These are phyloP conservation scores for Fomitopsis betulina DNA, from an alignment of 1,284 basidiomycete genomes.

Conservation along the genomic window DNA sequence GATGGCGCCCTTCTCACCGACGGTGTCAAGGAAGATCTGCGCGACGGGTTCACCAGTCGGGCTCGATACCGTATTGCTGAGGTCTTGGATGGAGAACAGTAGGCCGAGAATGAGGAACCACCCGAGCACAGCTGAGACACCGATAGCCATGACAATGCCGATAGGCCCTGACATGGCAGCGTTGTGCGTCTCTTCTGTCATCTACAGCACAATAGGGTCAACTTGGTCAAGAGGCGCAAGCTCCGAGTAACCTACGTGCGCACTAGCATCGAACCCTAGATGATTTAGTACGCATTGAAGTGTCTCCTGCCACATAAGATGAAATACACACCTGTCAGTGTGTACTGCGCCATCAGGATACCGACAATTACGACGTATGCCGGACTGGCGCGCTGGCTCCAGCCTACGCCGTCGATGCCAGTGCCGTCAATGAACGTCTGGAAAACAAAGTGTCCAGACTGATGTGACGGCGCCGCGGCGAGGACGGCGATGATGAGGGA, in stretches of 20 bases:
- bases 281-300: background rate
- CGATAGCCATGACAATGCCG: constrained; percentile 69
- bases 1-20: constrained; percentile 67
- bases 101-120: constrained; percentile 71
- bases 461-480: constrained; percentile 64
- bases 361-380: constrained; percentile 71
- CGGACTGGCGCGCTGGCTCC: constrained; percentile 61
- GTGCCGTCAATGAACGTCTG: constrained; percentile 66
- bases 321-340: constrained; percentile 47
- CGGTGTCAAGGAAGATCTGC: constrained; percentile 72
- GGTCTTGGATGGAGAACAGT: constrained; percentile 73
- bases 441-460: constrained; percentile 67
- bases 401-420: constrained; percentile 53
- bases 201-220: constrained; percentile 33
- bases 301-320: background rate
- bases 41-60: constrained; percentile 65
- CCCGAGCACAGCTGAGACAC: constrained; percentile 68
- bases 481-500: constrained; percentile 63
- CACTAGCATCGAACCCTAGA: constrained; percentile 67
- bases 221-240: background rate
- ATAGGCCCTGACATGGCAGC: constrained; percentile 64
- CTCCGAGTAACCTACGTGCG: constrained; percentile 43
- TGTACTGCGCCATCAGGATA: constrained; percentile 70
- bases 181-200: constrained; percentile 77
- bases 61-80: constrained; percentile 47